Evolutionary conservation across 2,329 filamentous ascomycete genomes (phyloP), one percentile per base, ranked within the genome.

Genomic region (Paraconiothyrium brasiliense): DNA sequence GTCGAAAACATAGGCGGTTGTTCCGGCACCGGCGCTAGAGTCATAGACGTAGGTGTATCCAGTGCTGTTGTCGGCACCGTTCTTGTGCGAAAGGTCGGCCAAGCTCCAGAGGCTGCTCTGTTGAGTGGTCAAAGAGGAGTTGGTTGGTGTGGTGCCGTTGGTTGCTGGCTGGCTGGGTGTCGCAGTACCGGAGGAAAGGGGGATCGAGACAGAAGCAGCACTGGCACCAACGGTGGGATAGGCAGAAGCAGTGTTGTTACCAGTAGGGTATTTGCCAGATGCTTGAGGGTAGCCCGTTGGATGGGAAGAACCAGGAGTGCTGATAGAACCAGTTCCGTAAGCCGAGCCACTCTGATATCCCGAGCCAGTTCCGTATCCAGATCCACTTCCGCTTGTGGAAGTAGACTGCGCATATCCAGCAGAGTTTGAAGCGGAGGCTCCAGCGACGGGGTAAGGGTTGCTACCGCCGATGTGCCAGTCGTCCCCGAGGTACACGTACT

Each of bases 1-100:
- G 75, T 90, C 87, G 32, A 90, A 82, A n/a, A 90, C 79, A 71
- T 85, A 90, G 16, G 82, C 85, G 5, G 83, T 87, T 68, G 61
- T 67, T 2, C 61, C 59, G 3, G 20, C 34, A 10, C 61, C 64
- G 2, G 64, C 61, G 20, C 20, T 51, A 14, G 47, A 5, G 41
- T 64, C 56, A 44, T 66, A 66, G 47, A 62, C 35, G 52, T 66
- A 66, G 22, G 58, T 41, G 22, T 54, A 54, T 13, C 20, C 10
- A 22, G 50, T 41, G 20, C 22, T 30, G 50, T 27, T n/a, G 10
- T 24, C 4, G 50, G 41, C 22, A 22, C 50, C 50, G 14, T 41
- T 27, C 14, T 63, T 39, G 63, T 60, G 63, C 4, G 67, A 69
- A 32, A 69, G 63, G 30, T 62, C 57, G 32, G 58, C 64, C n/a